Evolutionary conservation across 1,284 basidiomycete species (phyloP).

Genomic region (Ganoderma resinaceum): DNA sequence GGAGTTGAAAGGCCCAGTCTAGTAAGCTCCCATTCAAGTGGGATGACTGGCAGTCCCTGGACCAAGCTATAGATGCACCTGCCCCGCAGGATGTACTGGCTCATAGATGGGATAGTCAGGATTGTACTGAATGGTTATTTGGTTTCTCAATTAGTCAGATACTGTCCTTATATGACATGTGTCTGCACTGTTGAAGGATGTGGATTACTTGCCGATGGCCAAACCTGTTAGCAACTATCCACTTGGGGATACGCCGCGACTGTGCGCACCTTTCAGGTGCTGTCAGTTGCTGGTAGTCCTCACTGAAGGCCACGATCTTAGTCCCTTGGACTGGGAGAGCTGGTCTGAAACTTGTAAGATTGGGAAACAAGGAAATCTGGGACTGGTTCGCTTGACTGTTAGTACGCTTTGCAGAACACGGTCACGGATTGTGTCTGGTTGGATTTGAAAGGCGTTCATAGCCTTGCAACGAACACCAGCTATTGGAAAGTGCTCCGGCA

Average conservation of each 20-base stretch:
- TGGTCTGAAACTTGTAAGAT: conserved; percentile 49
- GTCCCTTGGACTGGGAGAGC: conserved; percentile 44
- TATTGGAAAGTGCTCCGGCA: conserved; percentile 25
- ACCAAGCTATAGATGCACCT: conserved; percentile 37
- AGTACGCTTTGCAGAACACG: conserved; percentile 26
- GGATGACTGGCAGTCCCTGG: conserved; percentile 29
- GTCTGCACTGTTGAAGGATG: conserved; percentile 40
- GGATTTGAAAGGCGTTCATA: conserved; percentile 20
- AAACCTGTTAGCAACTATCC: conserved; percentile 45
- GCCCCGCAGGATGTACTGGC: conserved; percentile 33
- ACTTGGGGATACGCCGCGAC: conserved; percentile 43
- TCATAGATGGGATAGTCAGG: conserved; percentile 26
- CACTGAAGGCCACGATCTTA: conserved; percentile 43
- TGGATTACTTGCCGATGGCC: conserved; percentile 51
- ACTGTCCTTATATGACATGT: conserved; percentile 31
- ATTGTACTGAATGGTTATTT: conserved; percentile 14
- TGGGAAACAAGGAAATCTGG: conserved; percentile 48
- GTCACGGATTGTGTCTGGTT: conserved; percentile 24
- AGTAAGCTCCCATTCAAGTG: conserved; percentile 20
- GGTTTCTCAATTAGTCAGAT: conserved; percentile 16
- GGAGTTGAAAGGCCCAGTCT: conserved; percentile 15
- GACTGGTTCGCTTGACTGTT: conserved; percentile 31
- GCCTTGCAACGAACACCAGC: no score
- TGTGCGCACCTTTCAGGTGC: conserved; percentile 32
- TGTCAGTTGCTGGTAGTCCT: conserved; percentile 45